Evolutionary conservation across 495 filamentous ascomycete species (phyloP).

Genomic region (Corynascus novoguineensis): DNA sequence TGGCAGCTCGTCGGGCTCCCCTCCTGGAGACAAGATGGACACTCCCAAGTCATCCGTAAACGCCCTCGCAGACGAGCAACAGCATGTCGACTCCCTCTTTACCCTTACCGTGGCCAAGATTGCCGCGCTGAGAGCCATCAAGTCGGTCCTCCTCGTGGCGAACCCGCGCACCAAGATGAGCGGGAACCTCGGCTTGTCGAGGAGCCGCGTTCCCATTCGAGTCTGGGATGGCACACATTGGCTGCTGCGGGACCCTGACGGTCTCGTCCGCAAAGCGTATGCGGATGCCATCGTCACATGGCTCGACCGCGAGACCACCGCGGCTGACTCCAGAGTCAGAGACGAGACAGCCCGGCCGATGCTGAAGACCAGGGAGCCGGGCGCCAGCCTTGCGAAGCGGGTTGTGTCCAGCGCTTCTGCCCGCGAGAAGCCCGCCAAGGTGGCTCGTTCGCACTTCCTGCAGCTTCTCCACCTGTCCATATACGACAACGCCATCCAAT

Average conservation of each 20-base stretch:
- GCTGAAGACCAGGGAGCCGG: slow-evolving; percentile 31
- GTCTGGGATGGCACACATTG: slow-evolving; percentile 92
- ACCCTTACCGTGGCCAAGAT: slow-evolving; percentile 67
- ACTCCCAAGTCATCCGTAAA: slow-evolving; percentile 22
- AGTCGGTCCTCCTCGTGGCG: slow-evolving; percentile 71
- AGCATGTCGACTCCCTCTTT: slow-evolving; percentile 57
- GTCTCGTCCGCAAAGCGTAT: slow-evolving; percentile 73
- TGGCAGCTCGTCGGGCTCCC: slow-evolving; percentile 36
- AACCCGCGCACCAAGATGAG: slow-evolving; percentile 58
- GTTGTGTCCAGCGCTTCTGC: slow-evolving; percentile 64
- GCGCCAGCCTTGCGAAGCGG: slow-evolving; percentile 48
- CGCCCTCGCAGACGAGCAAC: slow-evolving; percentile 33
- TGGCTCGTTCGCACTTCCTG: slow-evolving; percentile 62
- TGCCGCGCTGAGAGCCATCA: slow-evolving; percentile 72
- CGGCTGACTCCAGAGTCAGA: slow-evolving; percentile 55
- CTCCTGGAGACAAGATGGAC: slow-evolving; percentile 36
- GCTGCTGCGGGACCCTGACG: slow-evolving; percentile 72
- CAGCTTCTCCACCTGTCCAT: slow-evolving; percentile 80
- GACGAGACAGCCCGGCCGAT: slow-evolving; percentile 46
- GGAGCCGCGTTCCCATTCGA: slow-evolving; percentile 66
- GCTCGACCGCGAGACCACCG: slow-evolving; percentile 72
- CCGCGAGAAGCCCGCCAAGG: slow-evolving; percentile 51
- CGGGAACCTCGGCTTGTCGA: slow-evolving; percentile 56
- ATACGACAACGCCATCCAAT: slow-evolving; percentile 76
- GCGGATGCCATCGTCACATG: slow-evolving; percentile 75